Evolutionary conservation across 768 basidiomycete genomes (phyloP), one percentile per base, ranked within the genome.

Genomic region (Amanita jacksonii): DNA sequence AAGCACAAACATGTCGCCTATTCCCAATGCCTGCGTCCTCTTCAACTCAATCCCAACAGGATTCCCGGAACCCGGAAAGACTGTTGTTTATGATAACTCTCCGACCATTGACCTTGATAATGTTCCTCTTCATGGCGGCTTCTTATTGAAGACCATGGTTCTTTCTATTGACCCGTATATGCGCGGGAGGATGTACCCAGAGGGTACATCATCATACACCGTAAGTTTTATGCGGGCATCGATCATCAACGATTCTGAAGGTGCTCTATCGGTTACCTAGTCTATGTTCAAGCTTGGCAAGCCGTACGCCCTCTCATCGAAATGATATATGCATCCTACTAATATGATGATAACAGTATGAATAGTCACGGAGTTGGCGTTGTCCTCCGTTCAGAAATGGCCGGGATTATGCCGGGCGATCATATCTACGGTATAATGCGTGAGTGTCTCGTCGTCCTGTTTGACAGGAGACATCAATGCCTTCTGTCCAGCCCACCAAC

Each of bases 51-150:
- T 25, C 18, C 18, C 43, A 6, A 27, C 8, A 64, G 69, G 58
- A 6, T 69, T 59, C 41, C 70, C 72, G 9, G 59, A 65, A 27
- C 68, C 67, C 0, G 71, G 71, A 13, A 62, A 70, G 50, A 73
- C 71, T 4, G 66, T 67, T 2, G 51, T 68, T 0, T 65, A 72
- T 47, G 73, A 77, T 45, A 57, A 46, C 3, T 66, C 59, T 0
- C 53, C 66, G 43, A 67, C 60, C 1, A 77, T 80, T 51, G 77
- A 79, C 49, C 51, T 69, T 15, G 71, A 75, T 13, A 66, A 52
- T 22, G 66, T 65, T 0, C 54, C 66, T 1, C 54, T 76, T 32
- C 55, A 73, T 15, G 70, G 72, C 0, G 71, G 72, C 0, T 52
- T 75, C 43, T 52, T 80, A 6, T 35, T 76, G 50, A 79, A 78